phyloP scores from a whole-genome alignment of 1,139 yeast species.

The Zygoascus hellenicus region DNA sequence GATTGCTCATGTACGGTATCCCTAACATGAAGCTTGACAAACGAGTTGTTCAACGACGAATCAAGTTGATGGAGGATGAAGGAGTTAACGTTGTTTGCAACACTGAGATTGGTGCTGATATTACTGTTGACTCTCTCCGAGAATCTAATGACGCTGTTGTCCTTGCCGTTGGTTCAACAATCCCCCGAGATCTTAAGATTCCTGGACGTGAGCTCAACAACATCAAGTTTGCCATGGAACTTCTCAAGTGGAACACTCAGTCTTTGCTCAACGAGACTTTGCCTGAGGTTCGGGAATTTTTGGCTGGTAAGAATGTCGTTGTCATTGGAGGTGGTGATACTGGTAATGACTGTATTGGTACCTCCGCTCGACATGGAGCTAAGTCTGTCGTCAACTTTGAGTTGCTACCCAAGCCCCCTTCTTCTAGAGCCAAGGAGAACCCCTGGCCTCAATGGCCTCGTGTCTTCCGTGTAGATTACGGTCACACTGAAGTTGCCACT shows the following conservation, averaged over 20 bases:
- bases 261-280: slow-evolving; percentile 78
- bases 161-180: slow-evolving; percentile 93
- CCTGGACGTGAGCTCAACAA: slow-evolving; percentile 90
- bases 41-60: slow-evolving; percentile 85
- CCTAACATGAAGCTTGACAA: slow-evolving; percentile 98
- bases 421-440: slow-evolving; percentile 81
- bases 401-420: slow-evolving; percentile 87
- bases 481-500: slow-evolving; percentile 90
- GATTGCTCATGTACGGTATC: slow-evolving; percentile 96
- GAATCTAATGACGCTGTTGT: slow-evolving; percentile 71
- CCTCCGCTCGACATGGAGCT: slow-evolving; percentile 96
- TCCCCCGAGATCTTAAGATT: slow-evolving; percentile 89
- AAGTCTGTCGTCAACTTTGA: slow-evolving; percentile 94
- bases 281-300: slow-evolving; percentile 63
- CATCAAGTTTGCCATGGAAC: slow-evolving; percentile 92
- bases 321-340: slow-evolving; percentile 99
- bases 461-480: slow-evolving; percentile 94
- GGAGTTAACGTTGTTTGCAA: slow-evolving; percentile 76
- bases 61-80: slow-evolving; percentile 84
- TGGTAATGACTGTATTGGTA: slow-evolving; percentile 98
- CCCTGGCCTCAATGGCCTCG: slow-evolving; percentile 99
- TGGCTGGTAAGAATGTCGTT: slow-evolving; percentile 83
- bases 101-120: slow-evolving; percentile 78
- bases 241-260: slow-evolving; percentile 82
- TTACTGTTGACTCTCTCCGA: slow-evolving; percentile 61